phyloP scores from a whole-genome alignment of 371 early-diverging fungal species.

The Sporodiniella umbellata region DNA sequence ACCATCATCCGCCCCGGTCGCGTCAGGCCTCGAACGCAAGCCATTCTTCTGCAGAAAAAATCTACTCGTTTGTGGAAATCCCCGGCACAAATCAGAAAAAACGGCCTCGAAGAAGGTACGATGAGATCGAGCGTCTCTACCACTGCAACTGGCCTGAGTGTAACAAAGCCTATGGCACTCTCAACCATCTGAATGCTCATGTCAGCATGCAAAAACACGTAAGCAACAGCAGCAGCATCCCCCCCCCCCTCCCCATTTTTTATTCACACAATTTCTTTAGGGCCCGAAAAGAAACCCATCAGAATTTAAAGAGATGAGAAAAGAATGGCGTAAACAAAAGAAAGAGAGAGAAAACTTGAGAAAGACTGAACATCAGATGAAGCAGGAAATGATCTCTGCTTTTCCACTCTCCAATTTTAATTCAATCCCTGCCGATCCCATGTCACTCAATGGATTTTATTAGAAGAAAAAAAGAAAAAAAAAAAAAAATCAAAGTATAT shows the following conservation, averaged over 20 bases:
- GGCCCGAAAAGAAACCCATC: slow-evolving; percentile 41
- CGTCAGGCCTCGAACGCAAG: slow-evolving; percentile 36
- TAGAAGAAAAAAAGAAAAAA: too few relatives aligned
- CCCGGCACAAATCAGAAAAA: slow-evolving; percentile 65
- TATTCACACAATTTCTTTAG: slow-evolving; percentile 14
- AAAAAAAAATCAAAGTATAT: too few relatives aligned
- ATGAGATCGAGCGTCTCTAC: slow-evolving; percentile 71
- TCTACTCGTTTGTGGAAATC: slow-evolving; percentile 63
- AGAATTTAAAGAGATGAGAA: slow-evolving; percentile 67
- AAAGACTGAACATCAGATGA: slow-evolving; percentile 35
- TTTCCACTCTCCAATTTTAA: slow-evolving; percentile 1
- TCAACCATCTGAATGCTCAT: slow-evolving; percentile 74
- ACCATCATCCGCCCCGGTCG: slow-evolving; percentile 1
- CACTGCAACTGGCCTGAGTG: slow-evolving; percentile 63
- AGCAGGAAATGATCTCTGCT: slow-evolving; percentile 16
- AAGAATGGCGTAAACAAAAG: slow-evolving; percentile 50
- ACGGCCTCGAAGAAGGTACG: slow-evolving; percentile 61
- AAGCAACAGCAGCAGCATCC: slow-evolving; percentile 10
- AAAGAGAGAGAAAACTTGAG: slow-evolving; percentile 40
- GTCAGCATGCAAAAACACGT: slow-evolving; percentile 75
- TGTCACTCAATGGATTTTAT: slow-evolving; percentile 9
- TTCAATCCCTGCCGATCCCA: slow-evolving; percentile 6
- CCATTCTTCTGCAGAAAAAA: slow-evolving; percentile 39
- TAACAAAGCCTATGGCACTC: slow-evolving; percentile 67
- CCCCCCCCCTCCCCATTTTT: neutral